These are phyloP conservation scores for Aspergillus awamori DNA, from an alignment of 2,329 filamentous ascomycete genomes.

Conservation along the genomic window DNA sequence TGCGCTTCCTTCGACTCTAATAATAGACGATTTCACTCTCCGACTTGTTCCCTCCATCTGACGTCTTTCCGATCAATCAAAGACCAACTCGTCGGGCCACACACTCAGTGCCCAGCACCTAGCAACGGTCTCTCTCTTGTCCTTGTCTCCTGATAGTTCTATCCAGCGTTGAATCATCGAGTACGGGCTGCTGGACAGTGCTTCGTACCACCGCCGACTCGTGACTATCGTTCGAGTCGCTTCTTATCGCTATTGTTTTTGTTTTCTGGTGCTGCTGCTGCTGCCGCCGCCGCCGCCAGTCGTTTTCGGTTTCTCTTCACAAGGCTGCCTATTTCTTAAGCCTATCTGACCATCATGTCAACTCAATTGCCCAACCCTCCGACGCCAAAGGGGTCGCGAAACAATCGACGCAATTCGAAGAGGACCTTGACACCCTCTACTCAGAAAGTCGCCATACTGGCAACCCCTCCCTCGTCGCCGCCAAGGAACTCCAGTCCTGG, in stretches of 20 bases:
- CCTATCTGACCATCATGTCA: constrained; percentile 49
- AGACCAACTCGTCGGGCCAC: constrained; percentile 8
- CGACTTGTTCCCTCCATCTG: constrained; percentile 9
- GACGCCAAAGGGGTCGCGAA: constrained; percentile 44
- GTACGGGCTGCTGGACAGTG: constrained; percentile 40
- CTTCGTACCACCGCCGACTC: constrained; percentile 26
- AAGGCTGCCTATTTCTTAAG: constrained; percentile 57
- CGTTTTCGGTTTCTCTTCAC: constrained; percentile 33
- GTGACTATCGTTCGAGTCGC: constrained; percentile 16
- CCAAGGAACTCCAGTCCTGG: constrained; percentile 38
- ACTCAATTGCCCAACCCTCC: constrained; percentile 42
- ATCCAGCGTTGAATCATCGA: constrained; percentile 28
- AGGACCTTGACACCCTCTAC: constrained; percentile 37
- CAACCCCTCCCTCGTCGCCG: constrained; percentile 42
- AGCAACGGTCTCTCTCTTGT: background rate
- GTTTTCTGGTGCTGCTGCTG: constrained; percentile 19
- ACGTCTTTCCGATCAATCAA: constrained; percentile 12
- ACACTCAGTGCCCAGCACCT: background rate
- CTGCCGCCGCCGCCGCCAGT: constrained; percentile 28
- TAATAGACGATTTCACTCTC: constrained; percentile 20
- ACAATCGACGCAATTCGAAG: constrained; percentile 41
- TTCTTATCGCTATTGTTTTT: constrained; percentile 25
- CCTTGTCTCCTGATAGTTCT: constrained; percentile 16
- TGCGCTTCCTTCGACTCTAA: constrained; percentile 19
- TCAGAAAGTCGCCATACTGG: constrained; percentile 33